A percentile compares a stretch with the other conserved stretches of the same genome.
These are phyloP conservation scores for Suillus tomentosus DNA, from an alignment of 768 basidiomycete species.

Conservation along the genomic window DNA sequence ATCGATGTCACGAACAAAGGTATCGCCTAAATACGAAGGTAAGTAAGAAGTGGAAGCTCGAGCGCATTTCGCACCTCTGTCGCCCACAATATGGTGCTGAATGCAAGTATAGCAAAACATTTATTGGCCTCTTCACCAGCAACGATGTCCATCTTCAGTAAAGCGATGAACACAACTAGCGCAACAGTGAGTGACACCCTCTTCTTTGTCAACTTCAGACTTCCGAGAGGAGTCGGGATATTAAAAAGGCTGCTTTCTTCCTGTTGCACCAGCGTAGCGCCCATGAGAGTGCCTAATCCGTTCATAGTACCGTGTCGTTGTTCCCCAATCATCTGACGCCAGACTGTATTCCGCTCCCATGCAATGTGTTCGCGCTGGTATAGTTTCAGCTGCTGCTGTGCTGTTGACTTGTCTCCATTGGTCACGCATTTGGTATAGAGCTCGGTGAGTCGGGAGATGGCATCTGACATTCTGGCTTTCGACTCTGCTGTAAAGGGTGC, in stretches of 20 bases:
- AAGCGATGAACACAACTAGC: conserved; percentile 51
- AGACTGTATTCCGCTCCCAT: conserved; percentile 97
- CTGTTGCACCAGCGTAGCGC: conserved; percentile 48
- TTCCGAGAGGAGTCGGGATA: conserved; percentile 67
- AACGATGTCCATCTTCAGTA: conserved; percentile 64
- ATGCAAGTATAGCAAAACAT: conserved; percentile 86
- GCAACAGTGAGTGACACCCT: conserved; percentile 61
- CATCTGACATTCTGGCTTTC: conserved; percentile 61
- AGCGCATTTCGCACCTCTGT: conserved; percentile 69
- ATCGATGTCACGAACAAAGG: conserved; percentile 97
- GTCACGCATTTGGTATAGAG: conserved; percentile 89
- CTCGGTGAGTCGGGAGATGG: conserved; percentile 59
- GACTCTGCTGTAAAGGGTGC: conserved; percentile 67
- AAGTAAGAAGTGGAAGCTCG: background rate
- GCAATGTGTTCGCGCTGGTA: conserved; percentile 93
- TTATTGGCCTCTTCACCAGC: conserved; percentile 75
- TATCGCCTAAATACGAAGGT: conserved; percentile 65
- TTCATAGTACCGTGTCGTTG: conserved; percentile 61
- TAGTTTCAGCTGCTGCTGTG: conserved; percentile 79
- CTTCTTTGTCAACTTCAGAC: conserved; percentile 64
- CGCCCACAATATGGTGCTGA: conserved; percentile 95
- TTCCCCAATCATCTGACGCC: conserved; percentile 91
- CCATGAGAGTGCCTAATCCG: conserved; percentile 39
- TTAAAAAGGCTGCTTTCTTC: conserved; percentile 38
- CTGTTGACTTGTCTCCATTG: conserved; percentile 63